Evolutionary conservation across 306 rosid species (phyloP), one percentile per base, ranked within the genome.

Genomic region (Vigna reflexopilosa): DNA sequence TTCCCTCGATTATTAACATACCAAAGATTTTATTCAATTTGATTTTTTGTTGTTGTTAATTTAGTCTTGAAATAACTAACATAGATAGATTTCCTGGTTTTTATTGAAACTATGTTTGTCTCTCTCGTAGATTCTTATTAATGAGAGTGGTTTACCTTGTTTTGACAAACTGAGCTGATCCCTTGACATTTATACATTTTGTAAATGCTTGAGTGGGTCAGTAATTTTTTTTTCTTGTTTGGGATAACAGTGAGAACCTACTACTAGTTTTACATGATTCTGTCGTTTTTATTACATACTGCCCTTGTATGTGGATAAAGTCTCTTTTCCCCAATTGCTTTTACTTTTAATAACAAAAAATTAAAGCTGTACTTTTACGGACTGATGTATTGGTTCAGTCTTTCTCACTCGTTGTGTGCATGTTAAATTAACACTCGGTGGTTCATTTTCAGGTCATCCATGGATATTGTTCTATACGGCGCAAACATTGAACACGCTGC

Each of bases 401-500:
- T 30, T 28, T 12, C 2, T 0, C 20, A 15, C 17, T 20, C 6
- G 12, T 44, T 20, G 50, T 67, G 55, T 44, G 38, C 38, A 67
- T 20, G 17, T 67, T 65, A 67, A 67, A 67, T 44, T 67, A 47
- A 68, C 73, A 24, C 12, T 47, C 9, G 1, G 17, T 51, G 50
- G 49, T 24, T 82, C 47, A 61, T 49, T 50, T 75, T 77, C 91
- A 89, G 94, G 92, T 65, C 94, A 91, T 82, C 92, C 97, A n/a
- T 91, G 97, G 97, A 75, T 89, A 75, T 76, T 86, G 78, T 91
- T 91, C 70, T 88, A 91, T 76, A 91, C 93, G 0, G 88, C 81
- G 40, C 86, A 85, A 24, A 87, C 89, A 5, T 61, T 81, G 2
- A 86, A 87, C 84, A 72, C 80, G 34, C 78, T 91, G 15, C 88